Conservation (phyloP, 1,284 basidiomycete species). For the Afroboletus lepidellus region DNA sequence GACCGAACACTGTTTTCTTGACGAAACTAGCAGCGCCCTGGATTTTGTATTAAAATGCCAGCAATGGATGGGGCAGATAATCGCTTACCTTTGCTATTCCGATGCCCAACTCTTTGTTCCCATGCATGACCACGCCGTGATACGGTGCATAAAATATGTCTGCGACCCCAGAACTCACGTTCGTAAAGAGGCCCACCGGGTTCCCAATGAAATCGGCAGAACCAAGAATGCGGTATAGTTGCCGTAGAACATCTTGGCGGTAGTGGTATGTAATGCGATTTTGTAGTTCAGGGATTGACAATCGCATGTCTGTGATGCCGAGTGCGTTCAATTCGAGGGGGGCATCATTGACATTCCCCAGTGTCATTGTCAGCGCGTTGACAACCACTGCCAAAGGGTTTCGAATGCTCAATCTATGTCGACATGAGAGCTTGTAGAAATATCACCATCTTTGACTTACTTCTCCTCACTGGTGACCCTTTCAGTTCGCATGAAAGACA, state of each 20-base stretch:
- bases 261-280: constrained; percentile 91
- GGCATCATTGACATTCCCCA: constrained; percentile 97
- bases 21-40: constrained; percentile 97
- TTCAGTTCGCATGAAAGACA: constrained; percentile 98
- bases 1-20: constrained; percentile 97
- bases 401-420: constrained; percentile 68
- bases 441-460: constrained; percentile 46
- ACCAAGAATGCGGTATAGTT: constrained; percentile 94
- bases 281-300: constrained; percentile 84
- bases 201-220: constrained; percentile 94
- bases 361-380: constrained; percentile 94
- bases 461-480: constrained; percentile 91
- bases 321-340: constrained; percentile 95
- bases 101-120: constrained; percentile 92
- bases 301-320: constrained; percentile 91
- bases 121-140: constrained; percentile 96
- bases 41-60: constrained; percentile 10
- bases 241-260: constrained; percentile 89
- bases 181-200: constrained; percentile 96
- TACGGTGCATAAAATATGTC: constrained; percentile 99
- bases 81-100: constrained; percentile 87
- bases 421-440: constrained; percentile 8
- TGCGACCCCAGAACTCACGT: constrained; percentile 97
- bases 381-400: constrained; percentile 94
- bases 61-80: neutral